Evolutionary conservation across 805 yeast genomes (phyloP).

Genomic region (Metschnikowia drakensbergensis): DNA sequence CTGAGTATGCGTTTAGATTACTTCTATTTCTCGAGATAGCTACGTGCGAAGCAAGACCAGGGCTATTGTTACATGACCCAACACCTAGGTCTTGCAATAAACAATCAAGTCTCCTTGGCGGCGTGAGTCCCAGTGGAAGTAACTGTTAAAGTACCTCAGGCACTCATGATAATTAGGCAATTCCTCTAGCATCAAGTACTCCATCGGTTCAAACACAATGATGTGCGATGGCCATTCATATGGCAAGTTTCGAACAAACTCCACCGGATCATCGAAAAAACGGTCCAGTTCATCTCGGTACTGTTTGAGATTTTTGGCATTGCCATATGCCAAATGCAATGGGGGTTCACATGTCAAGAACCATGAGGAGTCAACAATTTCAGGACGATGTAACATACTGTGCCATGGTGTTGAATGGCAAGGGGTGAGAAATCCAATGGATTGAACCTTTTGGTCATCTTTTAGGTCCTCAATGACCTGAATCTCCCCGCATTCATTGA

Average conservation of each 20-base stretch:
- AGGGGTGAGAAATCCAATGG: conserved; percentile 84
- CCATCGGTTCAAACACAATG: conserved; percentile 66
- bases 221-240: conserved; percentile 54
- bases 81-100: conserved; percentile 29
- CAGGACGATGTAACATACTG: conserved; percentile 65
- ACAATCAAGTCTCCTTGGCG: conserved; percentile 76
- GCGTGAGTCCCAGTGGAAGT: conserved; percentile 82
- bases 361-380: conserved; percentile 49
- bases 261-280: conserved; percentile 63
- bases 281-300: conserved; percentile 87
- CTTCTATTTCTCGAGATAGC: not conserved
- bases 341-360: conserved; percentile 94
- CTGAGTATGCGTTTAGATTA: conserved; percentile 2
- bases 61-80: no score
- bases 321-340: conserved; percentile 32
- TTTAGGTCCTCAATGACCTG: conserved; percentile 57
- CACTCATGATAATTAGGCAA: conserved; percentile 46
- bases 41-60: not conserved
- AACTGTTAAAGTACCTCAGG: conserved; percentile 66
- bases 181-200: conserved; percentile 37
- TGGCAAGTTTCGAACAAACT: conserved; percentile 43
- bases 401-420: conserved; percentile 98
- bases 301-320: conserved; percentile 22
- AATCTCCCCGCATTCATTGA: conserved; percentile 85
- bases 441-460: conserved; percentile 31